Evolutionary conservation across 495 filamentous ascomycete genomes (phyloP).

Genomic region (Margaritispora aquatica): DNA sequence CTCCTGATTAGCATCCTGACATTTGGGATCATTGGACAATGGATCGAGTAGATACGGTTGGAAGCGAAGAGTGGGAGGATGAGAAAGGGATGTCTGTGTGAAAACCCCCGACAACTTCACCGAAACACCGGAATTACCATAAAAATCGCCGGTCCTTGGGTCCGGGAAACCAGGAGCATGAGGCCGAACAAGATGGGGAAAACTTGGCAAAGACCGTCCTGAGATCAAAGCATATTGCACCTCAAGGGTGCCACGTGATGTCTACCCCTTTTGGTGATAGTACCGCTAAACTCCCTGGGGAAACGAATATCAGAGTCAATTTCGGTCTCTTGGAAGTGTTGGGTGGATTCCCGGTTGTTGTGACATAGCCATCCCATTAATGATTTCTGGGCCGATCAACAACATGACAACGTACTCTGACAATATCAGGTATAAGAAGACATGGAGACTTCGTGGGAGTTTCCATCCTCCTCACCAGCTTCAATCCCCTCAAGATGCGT

Average conservation of each 20-base stretch:
- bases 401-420: not conserved
- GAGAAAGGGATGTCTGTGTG: no score
- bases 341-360: not conserved
- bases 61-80: not conserved
- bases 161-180: no score
- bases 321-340: no score
- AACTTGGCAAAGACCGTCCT: no score
- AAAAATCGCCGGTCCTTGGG: no score
- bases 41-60: not conserved
- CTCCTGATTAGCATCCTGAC: not conserved
- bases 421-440: not conserved
- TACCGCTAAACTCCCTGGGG: not conserved
- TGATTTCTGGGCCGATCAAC: not conserved
- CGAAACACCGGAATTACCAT: no score
- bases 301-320: not conserved
- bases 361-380: not conserved
- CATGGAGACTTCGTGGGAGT: not conserved
- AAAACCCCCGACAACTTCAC: no score
- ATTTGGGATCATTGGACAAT: not conserved
- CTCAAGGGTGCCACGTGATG: not conserved
- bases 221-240: no score
- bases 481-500: conserved; percentile 1
- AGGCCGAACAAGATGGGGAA: no score
- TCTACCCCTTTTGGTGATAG: not conserved
- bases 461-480: not conserved